phyloP scores from a whole-genome alignment of 2,329 filamentous ascomycete species.

The Pestalotiopsis fici region DNA sequence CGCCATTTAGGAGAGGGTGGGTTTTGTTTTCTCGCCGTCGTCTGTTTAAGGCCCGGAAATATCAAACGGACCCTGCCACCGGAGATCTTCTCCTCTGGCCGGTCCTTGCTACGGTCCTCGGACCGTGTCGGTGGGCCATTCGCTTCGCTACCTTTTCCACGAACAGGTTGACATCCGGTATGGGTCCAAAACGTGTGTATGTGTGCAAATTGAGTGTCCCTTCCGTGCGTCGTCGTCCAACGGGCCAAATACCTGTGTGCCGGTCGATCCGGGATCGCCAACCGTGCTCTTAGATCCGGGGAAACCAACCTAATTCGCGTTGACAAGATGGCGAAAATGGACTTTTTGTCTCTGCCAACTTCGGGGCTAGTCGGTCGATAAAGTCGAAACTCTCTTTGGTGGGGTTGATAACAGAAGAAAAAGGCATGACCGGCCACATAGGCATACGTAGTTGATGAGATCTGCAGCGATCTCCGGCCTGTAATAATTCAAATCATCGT shows the following conservation, averaged over 20 bases:
- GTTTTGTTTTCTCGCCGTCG: neutral
- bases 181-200: neutral
- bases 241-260: neutral
- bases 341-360: neutral
- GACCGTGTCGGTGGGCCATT: neutral
- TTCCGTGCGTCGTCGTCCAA: neutral
- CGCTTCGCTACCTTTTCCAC: neutral
- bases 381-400: constrained; percentile 1
- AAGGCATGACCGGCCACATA: neutral
- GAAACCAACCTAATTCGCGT: neutral
- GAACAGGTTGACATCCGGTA: neutral
- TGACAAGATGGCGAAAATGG: neutral
- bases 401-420: neutral
- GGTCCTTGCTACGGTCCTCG: neutral
- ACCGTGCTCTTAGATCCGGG: neutral
- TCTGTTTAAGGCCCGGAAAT: neutral
- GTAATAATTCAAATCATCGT: neutral
- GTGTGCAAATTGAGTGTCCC: neutral
- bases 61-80: neutral
- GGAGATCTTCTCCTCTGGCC: neutral
- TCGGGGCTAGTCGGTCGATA: neutral
- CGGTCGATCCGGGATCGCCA: constrained; percentile 4
- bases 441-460: neutral
- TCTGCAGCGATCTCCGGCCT: neutral
- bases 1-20: neutral